These are phyloP conservation scores for Gymnopus androsaceus DNA, from an alignment of 1,284 basidiomycete genomes.

Conservation along the genomic window DNA sequence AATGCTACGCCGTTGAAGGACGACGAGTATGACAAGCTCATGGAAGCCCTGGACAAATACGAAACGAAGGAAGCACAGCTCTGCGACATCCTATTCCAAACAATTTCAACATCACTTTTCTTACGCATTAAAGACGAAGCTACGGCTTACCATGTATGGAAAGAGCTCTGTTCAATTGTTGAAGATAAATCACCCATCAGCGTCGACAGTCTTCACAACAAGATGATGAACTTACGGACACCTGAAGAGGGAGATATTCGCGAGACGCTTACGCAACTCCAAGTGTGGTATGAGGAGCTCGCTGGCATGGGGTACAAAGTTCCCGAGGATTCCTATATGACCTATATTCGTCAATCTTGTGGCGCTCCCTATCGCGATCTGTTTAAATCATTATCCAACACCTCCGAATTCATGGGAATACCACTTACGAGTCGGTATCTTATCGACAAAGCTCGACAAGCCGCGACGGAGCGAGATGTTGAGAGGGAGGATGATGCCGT, in stretches of 20 bases:
- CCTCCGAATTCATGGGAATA: background rate
- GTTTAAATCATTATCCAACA: background rate
- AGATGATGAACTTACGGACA: background rate
- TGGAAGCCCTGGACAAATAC: background rate
- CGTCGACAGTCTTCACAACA: background rate
- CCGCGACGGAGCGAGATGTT: background rate
- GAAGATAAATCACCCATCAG: background rate
- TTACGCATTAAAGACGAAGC: constrained; percentile 1
- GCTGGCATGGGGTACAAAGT: background rate
- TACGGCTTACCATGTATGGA: background rate
- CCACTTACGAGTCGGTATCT: background rate
- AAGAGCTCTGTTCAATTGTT: background rate
- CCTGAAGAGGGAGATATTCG: constrained; percentile 1
- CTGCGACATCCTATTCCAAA: background rate
- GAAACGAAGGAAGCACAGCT: constrained; percentile 2
- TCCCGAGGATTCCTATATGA: background rate
- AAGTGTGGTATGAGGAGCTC: constrained; percentile 1
- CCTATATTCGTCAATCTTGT: constrained; percentile 2
- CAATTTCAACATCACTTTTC: background rate
- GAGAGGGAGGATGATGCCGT: background rate
- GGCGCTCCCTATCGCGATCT: background rate
- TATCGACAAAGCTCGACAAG: background rate
- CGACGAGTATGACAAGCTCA: background rate
- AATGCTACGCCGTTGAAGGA: background rate
- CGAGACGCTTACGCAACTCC: background rate